phyloP scores from a whole-genome alignment of 257 asterid genomes.

The Scutellaria minor region DNA sequence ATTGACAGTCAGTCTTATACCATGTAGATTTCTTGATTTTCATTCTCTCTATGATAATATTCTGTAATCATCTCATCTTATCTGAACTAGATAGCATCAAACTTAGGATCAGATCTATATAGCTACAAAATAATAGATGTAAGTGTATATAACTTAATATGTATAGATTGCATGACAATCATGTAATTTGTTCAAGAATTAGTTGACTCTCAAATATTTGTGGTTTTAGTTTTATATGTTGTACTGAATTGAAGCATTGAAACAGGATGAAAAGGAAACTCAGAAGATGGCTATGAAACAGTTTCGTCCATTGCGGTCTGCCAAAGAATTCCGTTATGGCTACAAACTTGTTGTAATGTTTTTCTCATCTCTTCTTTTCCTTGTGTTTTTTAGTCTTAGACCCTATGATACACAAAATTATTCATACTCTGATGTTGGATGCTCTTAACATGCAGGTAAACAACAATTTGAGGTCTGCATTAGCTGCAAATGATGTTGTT shows the following conservation, averaged over 20 bases:
- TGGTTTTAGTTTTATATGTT: neutral
- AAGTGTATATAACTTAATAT: neutral
- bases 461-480: constrained; percentile 81
- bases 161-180: neutral
- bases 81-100: constrained; percentile 11
- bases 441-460: constrained; percentile 61
- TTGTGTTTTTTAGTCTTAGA: constrained; percentile 6
- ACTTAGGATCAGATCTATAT: neutral
- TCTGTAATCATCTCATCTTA: neutral
- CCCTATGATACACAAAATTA: neutral
- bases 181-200: neutral
- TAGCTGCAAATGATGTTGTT: constrained; percentile 69
- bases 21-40: neutral
- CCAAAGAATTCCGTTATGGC: constrained; percentile 90
- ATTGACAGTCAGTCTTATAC: neutral
- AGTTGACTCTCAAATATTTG: neutral
- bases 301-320: constrained; percentile 75
- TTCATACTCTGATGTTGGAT: constrained; percentile 14
- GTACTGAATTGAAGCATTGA: neutral
- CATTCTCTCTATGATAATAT: neutral
- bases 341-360: constrained; percentile 91
- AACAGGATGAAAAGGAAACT: constrained; percentile 92
- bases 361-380: constrained; percentile 36
- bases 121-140: constrained; percentile 5
- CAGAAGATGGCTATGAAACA: constrained; percentile 81